phyloP scores from a whole-genome alignment of 371 early-diverging fungal species.

The Mucor circinelloides region DNA sequence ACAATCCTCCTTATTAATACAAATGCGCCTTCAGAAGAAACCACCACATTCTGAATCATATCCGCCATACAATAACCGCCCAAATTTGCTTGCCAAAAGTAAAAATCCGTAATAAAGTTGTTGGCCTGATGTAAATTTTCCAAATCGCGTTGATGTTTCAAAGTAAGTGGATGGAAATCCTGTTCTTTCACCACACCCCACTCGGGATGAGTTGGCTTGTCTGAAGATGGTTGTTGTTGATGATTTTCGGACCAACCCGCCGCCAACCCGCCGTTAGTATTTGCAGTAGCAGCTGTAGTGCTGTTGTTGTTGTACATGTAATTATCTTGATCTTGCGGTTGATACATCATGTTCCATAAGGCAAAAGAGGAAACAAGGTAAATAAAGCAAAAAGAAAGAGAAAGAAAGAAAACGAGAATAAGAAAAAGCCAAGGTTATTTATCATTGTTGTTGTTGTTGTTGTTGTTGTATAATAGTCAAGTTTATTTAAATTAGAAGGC shows the following conservation, averaged over 20 bases:
- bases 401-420: background rate
- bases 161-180: slow-evolving; percentile 46
- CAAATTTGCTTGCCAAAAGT: slow-evolving; percentile 55
- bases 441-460: slow-evolving; percentile 1
- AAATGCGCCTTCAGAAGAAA: slow-evolving; percentile 45
- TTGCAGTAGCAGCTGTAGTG: background rate
- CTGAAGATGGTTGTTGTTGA: slow-evolving; percentile 4
- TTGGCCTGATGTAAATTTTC: slow-evolving; percentile 38
- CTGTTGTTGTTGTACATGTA: slow-evolving; percentile 6
- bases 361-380: background rate
- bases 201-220: slow-evolving; percentile 36
- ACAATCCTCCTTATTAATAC: slow-evolving; percentile 44
- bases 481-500: background rate
- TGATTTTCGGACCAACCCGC: slow-evolving; percentile 12
- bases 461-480: background rate
- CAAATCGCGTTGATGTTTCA: slow-evolving; percentile 50
- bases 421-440: background rate
- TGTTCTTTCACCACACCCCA: slow-evolving; percentile 53
- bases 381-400: background rate
- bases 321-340: slow-evolving; percentile 1
- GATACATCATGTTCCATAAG: slow-evolving; percentile 2
- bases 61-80: slow-evolving; percentile 57
- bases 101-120: slow-evolving; percentile 39
- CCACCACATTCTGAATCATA: slow-evolving; percentile 47
- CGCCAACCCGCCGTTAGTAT: slow-evolving; percentile 9